Base-by-base conservation (phyloP, 306 rosid species). In the Glycyrrhiza uralensis region DNA sequence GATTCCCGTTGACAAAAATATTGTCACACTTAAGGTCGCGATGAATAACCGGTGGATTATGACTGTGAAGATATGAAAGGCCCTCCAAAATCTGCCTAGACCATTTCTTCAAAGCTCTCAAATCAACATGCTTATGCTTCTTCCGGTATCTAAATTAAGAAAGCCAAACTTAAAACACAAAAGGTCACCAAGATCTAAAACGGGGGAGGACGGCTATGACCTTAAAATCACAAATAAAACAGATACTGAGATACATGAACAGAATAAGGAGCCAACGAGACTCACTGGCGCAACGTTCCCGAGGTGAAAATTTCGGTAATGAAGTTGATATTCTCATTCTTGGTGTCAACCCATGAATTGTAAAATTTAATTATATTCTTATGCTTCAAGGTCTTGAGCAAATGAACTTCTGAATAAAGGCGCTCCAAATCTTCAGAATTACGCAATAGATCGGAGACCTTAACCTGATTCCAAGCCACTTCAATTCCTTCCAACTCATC, bases 401-500 rank as follows among this genome's bases (percentile, higher is more conserved):
- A 72, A 87, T 89, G 97, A 69, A 91, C 99, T 81, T 95, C 99
- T 0, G 96, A 91, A 84, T 91, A 95, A 33, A 95, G 88, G 15
- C 99, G 90, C 81, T 88, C 99, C 60, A 95, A 76, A 79, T 91
- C 97, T 42, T 79, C 97, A 1, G 94, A 88, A 78, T 91, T 78
- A 26, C 86, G 90, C 73, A 95, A 70, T 33, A 95, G 66, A 89
- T 95, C 97, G 13, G 93, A 86, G 68, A 95, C 87, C 87, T 85
- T 95, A 66, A 91, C 86, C 85, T 95, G 99, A 82, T 95, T 95
- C 99, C 99, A 95, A 54, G 99, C 99, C 61, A 94, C 99, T 85
- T 95, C 99, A 72, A 95, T 88, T 46, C 99, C 99, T 82, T 95
- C 99, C 86, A 84, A 82, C 67, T 89, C 97, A 83, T 95, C 99